phyloP scores from a whole-genome alignment of 495 filamentous ascomycete species.

The Pseudotulostoma volvatum region DNA sequence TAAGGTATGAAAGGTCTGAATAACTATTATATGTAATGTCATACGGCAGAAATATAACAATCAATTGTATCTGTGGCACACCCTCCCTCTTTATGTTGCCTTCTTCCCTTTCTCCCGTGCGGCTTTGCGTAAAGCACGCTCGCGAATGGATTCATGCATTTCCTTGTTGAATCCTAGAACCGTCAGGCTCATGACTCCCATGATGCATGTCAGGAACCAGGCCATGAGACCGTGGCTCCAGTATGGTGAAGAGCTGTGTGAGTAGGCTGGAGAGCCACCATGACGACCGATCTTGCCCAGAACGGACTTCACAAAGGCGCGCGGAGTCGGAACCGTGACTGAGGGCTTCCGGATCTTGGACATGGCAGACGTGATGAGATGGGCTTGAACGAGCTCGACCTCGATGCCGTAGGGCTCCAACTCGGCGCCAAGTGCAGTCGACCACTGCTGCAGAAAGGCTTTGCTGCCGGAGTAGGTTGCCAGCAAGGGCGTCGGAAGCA shows the following conservation, averaged over 20 bases:
- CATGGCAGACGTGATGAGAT: constrained; percentile 92
- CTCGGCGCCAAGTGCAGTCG: constrained; percentile 67
- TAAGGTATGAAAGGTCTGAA: too few species aligned
- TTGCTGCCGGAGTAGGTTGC: constrained; percentile 97
- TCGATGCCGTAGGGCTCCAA: constrained; percentile 61
- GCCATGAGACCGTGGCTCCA: constrained; percentile 85
- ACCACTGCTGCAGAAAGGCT: constrained; percentile 97
- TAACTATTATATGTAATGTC: too few species aligned
- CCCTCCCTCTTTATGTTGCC: too few species aligned
- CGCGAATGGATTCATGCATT: constrained; percentile 78
- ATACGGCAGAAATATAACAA: too few species aligned
- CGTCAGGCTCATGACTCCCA: constrained; percentile 46
- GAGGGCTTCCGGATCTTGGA: constrained; percentile 74
- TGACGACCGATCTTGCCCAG: constrained; percentile 68
- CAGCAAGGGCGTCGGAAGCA: constrained; percentile 78
- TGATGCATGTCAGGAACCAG: constrained; percentile 58
- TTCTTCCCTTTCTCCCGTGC: constrained; percentile 52
- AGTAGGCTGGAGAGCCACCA: constrained; percentile 55
- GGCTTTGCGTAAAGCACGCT: constrained; percentile 74
- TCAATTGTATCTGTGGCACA: too few species aligned
- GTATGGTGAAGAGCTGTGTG: constrained; percentile 75
- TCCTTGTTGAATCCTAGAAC: constrained; percentile 51
- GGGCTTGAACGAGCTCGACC: constrained; percentile 73
- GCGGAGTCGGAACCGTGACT: constrained; percentile 61
- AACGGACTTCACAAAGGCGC: constrained; percentile 61